Evolutionary conservation across 169 alveolate species (phyloP).

Genomic region (Cryptosporidium viatorum): DNA sequence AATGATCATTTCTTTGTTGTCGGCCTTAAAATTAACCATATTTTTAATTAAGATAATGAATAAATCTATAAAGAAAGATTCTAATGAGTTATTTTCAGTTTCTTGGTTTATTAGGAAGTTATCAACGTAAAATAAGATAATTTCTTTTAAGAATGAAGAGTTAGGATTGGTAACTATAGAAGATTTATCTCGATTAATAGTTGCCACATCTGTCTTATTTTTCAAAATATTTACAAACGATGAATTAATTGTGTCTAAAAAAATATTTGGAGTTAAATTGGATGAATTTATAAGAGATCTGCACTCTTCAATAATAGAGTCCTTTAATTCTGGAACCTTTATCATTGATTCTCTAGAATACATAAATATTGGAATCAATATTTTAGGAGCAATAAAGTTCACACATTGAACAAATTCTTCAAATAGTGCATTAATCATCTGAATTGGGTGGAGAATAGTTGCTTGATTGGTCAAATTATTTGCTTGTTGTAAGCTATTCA

Average conservation of each 20-base stretch:
- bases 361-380: conserved; percentile 30
- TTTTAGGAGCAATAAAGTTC: conserved; percentile 1
- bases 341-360: conserved; percentile 10
- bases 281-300: conserved; percentile 8
- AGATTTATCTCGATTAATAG: neutral
- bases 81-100: neutral
- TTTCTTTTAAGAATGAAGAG: conserved; percentile 1
- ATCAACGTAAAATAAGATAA: conserved; percentile 31
- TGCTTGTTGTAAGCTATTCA: neutral
- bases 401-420: conserved; percentile 16
- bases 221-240: neutral
- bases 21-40: neutral
- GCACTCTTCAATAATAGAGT: conserved; percentile 24
- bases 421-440: conserved; percentile 28
- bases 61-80: conserved; percentile 1
- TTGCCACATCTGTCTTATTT: neutral
- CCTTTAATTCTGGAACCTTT: conserved; percentile 47
- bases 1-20: conserved; percentile 1
- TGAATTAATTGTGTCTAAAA: conserved; percentile 15
- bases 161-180: conserved; percentile 3
- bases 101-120: neutral
- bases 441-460: conserved; percentile 23
- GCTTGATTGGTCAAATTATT: neutral
- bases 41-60: conserved; percentile 8
- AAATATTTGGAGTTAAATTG: neutral